Base-by-base conservation (phyloP, 1,284 basidiomycete species). In the Leccinum angustisporum region DNA sequence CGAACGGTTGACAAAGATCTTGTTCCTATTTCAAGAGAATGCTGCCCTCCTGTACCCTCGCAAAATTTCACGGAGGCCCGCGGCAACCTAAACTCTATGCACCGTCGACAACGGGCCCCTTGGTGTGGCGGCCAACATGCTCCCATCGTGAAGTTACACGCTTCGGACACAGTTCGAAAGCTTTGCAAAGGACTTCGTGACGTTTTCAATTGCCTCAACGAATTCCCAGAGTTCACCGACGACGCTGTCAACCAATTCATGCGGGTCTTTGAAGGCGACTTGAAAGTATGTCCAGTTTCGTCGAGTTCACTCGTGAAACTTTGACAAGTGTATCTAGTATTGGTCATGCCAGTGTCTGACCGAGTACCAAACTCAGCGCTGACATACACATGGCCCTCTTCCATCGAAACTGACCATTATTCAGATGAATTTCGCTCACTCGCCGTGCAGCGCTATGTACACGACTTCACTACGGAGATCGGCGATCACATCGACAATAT, bases 171-270 rank as follows among this genome's bases (percentile, higher is more conserved):
- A 85, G 70, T 71, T 84, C 30, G 75, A 78, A 60, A 71, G 72
- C 14, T 78, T 85, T 52, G 81, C 84, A 4, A 72, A 70, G 57
- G 83, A 85, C 57, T 77, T 86, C 2, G 77, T 77, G 33, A 81
- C 79, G 0, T 85, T 85, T 61, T 85, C 34, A 78, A 81, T 40
- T 82, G 81, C 61, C 71, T 85, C 55, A 84, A 84, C 59, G 83
- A 84, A 61, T 85, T 85, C 46, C 83, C 83, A 1, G 83, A 83
- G 69, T 84, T 84, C 57, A 82, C 80, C 30, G 82, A 85, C 40
- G 83, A 85, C 60, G 80, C 78, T 1, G 78, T 85, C 31, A 83
- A 85, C 64, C 75, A 79, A 18, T 83, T 83, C 18, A 82, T 85
- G 66, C 65, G 77, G 30, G 75, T 79, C 1, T 79, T 85, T 14